Conservation (phyloP, 2,329 filamentous ascomycete genomes). For the Phialophora verrucosa region DNA sequence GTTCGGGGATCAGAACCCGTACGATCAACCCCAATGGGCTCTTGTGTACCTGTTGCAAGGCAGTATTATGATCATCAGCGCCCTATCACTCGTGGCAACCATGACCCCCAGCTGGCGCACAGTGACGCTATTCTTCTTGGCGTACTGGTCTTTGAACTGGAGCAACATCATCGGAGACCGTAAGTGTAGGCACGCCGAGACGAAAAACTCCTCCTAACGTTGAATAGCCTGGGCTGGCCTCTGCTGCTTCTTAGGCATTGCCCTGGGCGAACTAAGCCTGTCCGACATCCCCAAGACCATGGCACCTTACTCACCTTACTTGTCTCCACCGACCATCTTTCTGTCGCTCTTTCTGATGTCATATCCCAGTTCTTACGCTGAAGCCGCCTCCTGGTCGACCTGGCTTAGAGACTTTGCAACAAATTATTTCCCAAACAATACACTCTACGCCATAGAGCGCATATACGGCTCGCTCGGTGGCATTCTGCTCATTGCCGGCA, state of each 20-base stretch:
- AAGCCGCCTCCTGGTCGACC: conserved; percentile 61
- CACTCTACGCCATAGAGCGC: conserved; percentile 56
- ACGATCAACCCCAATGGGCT: conserved; percentile 66
- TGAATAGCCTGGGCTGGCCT: conserved; percentile 53
- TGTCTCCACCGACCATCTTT: conserved; percentile 52
- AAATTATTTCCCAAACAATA: conserved; percentile 49
- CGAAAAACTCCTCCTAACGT: conserved; percentile 6
- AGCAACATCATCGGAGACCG: conserved; percentile 47
- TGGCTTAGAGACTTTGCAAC: conserved; percentile 25
- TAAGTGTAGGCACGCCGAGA: conserved; percentile 32
- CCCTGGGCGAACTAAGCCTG: conserved; percentile 59
- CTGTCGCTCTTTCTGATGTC: conserved; percentile 64
- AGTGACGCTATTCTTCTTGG: conserved; percentile 54
- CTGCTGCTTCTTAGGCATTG: conserved; percentile 67
- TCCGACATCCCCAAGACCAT: conserved; percentile 49
- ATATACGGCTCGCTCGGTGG: conserved; percentile 59
- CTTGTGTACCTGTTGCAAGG: conserved; percentile 61
- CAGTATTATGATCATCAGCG: conserved; percentile 61
- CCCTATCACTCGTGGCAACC: conserved; percentile 58
- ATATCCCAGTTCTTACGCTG: conserved; percentile 62
- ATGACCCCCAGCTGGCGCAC: conserved; percentile 59
- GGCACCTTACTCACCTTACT: conserved; percentile 53
- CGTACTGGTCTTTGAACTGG: conserved; percentile 52
- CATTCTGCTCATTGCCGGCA: conserved; percentile 56
- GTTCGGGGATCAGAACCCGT: conserved; percentile 54